Evolutionary conservation across 768 basidiomycete genomes (phyloP).

Genomic region (Amyloporia xantha): DNA sequence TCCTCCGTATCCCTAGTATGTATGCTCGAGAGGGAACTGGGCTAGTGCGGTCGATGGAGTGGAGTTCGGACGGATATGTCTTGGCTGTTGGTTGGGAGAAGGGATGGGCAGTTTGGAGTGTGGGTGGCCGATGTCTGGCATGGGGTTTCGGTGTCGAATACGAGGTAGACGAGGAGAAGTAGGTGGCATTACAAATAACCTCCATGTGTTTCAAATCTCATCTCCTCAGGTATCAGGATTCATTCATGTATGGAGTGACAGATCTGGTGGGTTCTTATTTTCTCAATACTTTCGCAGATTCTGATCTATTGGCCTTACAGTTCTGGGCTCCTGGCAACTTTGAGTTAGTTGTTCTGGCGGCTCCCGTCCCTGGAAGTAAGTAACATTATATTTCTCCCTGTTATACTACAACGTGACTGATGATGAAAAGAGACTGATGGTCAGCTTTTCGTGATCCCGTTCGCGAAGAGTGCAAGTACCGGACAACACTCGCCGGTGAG

Average conservation of each 20-base stretch:
- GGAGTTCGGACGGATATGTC: constrained; percentile 95
- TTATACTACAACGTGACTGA: constrained; percentile 6
- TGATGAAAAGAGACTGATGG: constrained; percentile 44
- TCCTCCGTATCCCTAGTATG: constrained; percentile 55
- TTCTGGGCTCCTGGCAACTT: constrained; percentile 95
- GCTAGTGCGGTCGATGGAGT: constrained; percentile 63
- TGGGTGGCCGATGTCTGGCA: constrained; percentile 81
- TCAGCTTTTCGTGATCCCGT: constrained; percentile 81
- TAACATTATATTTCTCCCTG: constrained; percentile 4
- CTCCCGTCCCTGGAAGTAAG: constrained; percentile 45
- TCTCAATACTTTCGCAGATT: background rate
- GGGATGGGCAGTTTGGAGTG: constrained; percentile 89
- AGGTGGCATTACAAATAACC: constrained; percentile 14
- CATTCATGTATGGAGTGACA: constrained; percentile 77
- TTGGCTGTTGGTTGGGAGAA: constrained; percentile 87
- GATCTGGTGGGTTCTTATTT: constrained; percentile 50
- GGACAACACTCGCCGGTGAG: constrained; percentile 86
- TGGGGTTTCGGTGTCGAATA: constrained; percentile 71
- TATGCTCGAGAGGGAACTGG: constrained; percentile 51
- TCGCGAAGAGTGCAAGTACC: constrained; percentile 92
- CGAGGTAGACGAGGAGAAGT: constrained; percentile 45
- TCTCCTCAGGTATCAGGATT: constrained; percentile 60
- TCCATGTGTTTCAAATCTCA: background rate
- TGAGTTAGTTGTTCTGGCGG: constrained; percentile 74
- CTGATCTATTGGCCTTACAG: constrained; percentile 32